phyloP scores from a whole-genome alignment of 805 yeast species.

The Schwanniomyces yamadae region DNA sequence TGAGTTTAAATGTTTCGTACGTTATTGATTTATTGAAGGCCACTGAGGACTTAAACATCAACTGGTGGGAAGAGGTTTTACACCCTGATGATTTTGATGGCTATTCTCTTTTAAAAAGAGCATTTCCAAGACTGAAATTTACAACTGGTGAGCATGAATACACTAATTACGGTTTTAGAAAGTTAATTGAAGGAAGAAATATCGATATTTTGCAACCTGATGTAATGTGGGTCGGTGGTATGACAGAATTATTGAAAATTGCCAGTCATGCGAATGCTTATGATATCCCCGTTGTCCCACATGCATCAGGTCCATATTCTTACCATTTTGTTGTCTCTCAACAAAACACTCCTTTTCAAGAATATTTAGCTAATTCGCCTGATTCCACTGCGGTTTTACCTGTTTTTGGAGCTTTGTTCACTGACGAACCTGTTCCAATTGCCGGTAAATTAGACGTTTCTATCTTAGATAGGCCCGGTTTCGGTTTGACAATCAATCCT shows the following conservation, averaged over 20 bases:
- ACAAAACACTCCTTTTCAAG: conserved; percentile 52
- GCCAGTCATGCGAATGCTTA: conserved; percentile 53
- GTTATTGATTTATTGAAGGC: conserved; percentile 46
- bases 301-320: conserved; percentile 54
- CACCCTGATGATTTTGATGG: conserved; percentile 55
- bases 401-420: conserved; percentile 47
- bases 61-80: conserved; percentile 53
- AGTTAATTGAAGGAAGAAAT: conserved; percentile 49
- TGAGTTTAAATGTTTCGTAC: conserved; percentile 50
- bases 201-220: conserved; percentile 51
- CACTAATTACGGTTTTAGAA: conserved; percentile 50
- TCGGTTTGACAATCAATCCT: conserved; percentile 49
- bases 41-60: conserved; percentile 45
- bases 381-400: conserved; percentile 45
- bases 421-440: conserved; percentile 48
- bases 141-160: conserved; percentile 57
- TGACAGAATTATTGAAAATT: conserved; percentile 47
- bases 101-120: conserved; percentile 44
- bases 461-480: conserved; percentile 48
- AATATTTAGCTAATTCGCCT: conserved; percentile 50
- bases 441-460: conserved; percentile 42
- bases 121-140: conserved; percentile 47
- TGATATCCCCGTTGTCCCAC: conserved; percentile 54
- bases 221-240: conserved; percentile 55
- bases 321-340: conserved; percentile 51